Base-by-base conservation (phyloP, 768 basidiomycete genomes). In the Leccinum variicolor region DNA sequence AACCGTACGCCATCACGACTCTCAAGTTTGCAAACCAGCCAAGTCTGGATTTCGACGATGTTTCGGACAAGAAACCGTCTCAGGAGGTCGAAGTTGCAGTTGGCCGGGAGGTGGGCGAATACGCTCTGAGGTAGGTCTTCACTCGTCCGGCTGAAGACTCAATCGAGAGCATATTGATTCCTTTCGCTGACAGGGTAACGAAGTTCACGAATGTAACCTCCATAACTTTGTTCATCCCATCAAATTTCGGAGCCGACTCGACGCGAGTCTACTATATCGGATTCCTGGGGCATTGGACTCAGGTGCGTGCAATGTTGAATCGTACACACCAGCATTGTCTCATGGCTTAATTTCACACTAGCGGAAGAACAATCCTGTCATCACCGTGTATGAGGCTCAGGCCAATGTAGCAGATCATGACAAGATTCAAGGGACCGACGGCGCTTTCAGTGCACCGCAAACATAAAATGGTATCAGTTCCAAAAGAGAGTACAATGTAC, bases 331-430 rank as follows among this genome's bases (percentile, higher is more conserved):
- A 48, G 3, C 17, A 36, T 17, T 23, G 6, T 33, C 29, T 46
- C 17, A 55, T 34, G 17, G 31, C 25, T 57, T 25, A 62, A 23
- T 46, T 52, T 54, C n/a, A 21, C 43, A 53, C 41, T 14, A 95
- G 92, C 81, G 88, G 45, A 93, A 90, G 66, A 76, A 77, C 51
- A 83, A 86, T 58, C 91, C 94, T 1, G 80, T 92, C 39, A 82
- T 95, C 55, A 87, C 92, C 0, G 85, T 96, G 13, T 97, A 96
- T 64, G 94, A 97, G 72, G 75, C 89, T 0, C 88, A 90, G 62
- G 90, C 94, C 9, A 94, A 93, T 62, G 76, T 89, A 29, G 89
- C 92, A 1, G 94, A 96, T 69, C 94, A 96, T 63, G 80, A 85
- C 59, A 93, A 92, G 74, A 89, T 93, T 50, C 85, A 84, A 65